Percentiles rank a stretch among this genome's conserved stretches.
Conservation (phyloP, 768 basidiomycete genomes). For the Tylopilus rubrobrunneus region DNA sequence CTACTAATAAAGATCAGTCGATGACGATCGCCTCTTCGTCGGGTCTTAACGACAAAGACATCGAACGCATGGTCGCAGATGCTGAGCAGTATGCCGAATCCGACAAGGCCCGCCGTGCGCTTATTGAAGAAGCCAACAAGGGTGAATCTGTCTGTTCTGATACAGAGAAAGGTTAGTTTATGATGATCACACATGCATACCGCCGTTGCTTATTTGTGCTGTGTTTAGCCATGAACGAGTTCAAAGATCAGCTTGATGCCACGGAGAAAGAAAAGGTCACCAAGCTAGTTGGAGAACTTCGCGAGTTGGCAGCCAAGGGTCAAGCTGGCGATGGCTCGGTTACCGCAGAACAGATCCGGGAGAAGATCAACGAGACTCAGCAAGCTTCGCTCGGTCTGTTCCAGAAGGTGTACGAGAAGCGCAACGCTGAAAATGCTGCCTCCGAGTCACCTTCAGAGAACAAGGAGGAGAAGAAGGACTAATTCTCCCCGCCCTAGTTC, state of each 20-base stretch:
- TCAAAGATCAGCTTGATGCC: slow-evolving; percentile 94
- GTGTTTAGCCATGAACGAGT: slow-evolving; percentile 82
- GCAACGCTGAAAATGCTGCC: slow-evolving; percentile 63
- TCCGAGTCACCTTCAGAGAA: slow-evolving; percentile 37
- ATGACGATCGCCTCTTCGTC: slow-evolving; percentile 91
- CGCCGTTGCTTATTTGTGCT: slow-evolving; percentile 1
- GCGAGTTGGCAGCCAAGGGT: slow-evolving; percentile 86
- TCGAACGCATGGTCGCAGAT: slow-evolving; percentile 94
- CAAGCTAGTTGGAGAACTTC: slow-evolving; percentile 80
- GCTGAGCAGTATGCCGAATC: slow-evolving; percentile 91
- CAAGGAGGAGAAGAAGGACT: slow-evolving; percentile 84
- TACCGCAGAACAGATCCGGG: slow-evolving; percentile 83
- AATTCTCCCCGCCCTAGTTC: slow-evolving; percentile 25
- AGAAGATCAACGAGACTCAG: slow-evolving; percentile 92
- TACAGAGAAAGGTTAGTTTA: slow-evolving; percentile 82
- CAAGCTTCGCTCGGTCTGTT: slow-evolving; percentile 93
- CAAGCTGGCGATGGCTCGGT: slow-evolving; percentile 79
- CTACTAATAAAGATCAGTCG: slow-evolving; percentile 84
- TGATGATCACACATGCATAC: background rate
- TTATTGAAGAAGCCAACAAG: slow-evolving; percentile 97
- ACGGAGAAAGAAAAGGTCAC: slow-evolving; percentile 93
- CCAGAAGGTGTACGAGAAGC: slow-evolving; percentile 97
- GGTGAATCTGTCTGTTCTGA: slow-evolving; percentile 92
- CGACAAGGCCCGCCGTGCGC: slow-evolving; percentile 79
- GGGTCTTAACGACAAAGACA: slow-evolving; percentile 93